phyloP scores from a whole-genome alignment of 306 rosid genomes.

The Rosa persica region DNA sequence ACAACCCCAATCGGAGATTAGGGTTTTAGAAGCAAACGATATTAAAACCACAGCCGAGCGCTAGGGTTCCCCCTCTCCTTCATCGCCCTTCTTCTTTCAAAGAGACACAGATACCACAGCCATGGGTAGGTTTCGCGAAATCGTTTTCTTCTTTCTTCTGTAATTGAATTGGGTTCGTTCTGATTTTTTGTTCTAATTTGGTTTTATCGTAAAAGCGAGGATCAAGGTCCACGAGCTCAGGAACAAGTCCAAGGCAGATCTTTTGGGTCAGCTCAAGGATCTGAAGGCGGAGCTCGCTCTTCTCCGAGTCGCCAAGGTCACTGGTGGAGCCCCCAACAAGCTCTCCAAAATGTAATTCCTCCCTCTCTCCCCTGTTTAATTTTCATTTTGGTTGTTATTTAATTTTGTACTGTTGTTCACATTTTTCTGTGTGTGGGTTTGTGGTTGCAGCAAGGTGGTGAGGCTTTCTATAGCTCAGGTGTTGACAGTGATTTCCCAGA shows the following conservation, averaged over 20 bases:
- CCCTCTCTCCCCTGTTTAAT: not conserved
- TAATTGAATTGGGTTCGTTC: not conserved
- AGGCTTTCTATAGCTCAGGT: constrained; percentile 61
- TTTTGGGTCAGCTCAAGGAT: constrained; percentile 45
- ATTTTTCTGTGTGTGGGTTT: not conserved
- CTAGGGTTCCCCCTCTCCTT: not conserved
- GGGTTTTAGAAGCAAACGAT: too few species aligned
- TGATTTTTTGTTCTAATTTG: not conserved
- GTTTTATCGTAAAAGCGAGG: constrained; percentile 29
- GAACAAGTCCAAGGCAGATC: constrained; percentile 39
- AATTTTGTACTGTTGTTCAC: not conserved
- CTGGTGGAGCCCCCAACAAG: constrained; percentile 59
- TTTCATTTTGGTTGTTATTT: not conserved
- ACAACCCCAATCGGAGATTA: not conserved
- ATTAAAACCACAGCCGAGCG: too few species aligned
- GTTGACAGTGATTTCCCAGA: constrained; percentile 62
- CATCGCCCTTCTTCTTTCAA: not conserved
- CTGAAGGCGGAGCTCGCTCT: constrained; percentile 57
- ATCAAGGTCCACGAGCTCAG: constrained; percentile 53
- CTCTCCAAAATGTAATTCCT: constrained; percentile 44
- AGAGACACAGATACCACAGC: not conserved
- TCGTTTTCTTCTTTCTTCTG: too few species aligned
- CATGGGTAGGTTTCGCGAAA: constrained; percentile 7
- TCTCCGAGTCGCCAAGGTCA: constrained; percentile 56
- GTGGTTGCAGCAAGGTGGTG: constrained; percentile 57